Conservation (phyloP, 176 grass and related monocot species). For the Carex myosuroides region DNA sequence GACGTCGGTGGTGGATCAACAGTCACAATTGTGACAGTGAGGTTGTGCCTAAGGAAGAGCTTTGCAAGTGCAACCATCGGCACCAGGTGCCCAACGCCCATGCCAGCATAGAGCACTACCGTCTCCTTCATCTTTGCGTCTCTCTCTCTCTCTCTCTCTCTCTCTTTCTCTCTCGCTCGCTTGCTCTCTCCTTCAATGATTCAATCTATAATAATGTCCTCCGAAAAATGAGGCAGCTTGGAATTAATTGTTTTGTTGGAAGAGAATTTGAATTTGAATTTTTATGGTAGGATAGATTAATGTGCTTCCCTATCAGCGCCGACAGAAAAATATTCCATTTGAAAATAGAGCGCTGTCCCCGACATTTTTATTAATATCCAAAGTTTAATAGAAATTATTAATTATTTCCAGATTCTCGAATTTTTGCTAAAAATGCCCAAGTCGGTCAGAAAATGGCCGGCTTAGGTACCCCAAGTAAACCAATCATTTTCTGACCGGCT, state of each 20-base stretch:
- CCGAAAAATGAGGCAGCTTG: not conserved
- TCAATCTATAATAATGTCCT: not conserved
- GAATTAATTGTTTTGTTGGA: not conserved
- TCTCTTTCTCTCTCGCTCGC: not conserved
- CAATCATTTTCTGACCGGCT: too few relatives aligned
- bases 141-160: not conserved
- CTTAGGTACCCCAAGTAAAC: too few relatives aligned
- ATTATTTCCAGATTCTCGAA: too few relatives aligned
- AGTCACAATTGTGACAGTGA: constrained; percentile 25
- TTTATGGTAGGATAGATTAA: not conserved
- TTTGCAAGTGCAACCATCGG: constrained; percentile 52
- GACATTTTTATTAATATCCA: too few relatives aligned
- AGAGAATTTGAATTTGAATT: not conserved
- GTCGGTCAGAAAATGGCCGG: too few relatives aligned
- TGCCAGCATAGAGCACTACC: constrained; percentile 37
- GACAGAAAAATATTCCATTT: too few relatives aligned
- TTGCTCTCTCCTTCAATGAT: not conserved
- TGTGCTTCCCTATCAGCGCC: too few relatives aligned
- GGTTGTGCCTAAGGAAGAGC: constrained; percentile 28
- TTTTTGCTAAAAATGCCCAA: too few relatives aligned
- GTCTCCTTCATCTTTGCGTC: constrained; percentile 20
- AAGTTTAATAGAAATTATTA: too few relatives aligned
- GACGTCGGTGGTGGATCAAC: constrained; percentile 8
- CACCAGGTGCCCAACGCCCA: constrained; percentile 42
- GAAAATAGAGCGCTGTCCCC: too few relatives aligned